These are phyloP conservation scores for Striga hermonthica DNA, from an alignment of 305 asterid genomes.

Conservation along the genomic window DNA sequence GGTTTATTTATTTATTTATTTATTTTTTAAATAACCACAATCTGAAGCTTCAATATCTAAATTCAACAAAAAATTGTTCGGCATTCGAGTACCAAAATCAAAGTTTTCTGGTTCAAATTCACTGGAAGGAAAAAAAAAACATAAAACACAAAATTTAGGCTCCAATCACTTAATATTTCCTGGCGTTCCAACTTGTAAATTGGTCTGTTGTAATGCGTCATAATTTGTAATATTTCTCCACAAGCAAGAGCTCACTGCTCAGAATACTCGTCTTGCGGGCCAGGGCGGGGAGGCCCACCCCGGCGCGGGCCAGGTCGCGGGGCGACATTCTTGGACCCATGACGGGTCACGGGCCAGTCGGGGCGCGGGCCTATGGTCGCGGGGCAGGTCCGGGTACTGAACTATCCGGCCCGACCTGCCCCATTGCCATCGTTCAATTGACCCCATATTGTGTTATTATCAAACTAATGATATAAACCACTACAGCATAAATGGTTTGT, in stretches of 20 bases:
- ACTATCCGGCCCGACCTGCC: no score
- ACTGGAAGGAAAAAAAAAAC: slow-evolving; percentile 21
- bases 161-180: slow-evolving; percentile 35
- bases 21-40: background rate
- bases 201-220: slow-evolving; percentile 95
- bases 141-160: slow-evolving; percentile 16
- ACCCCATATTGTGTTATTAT: background rate
- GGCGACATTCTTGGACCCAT: no score
- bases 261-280: slow-evolving; percentile 91
- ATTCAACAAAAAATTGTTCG: slow-evolving; percentile 19
- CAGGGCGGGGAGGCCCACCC: no score
- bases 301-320: no score
- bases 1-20: no score
- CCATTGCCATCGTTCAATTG: no score
- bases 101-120: slow-evolving; percentile 2
- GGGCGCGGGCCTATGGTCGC: no score
- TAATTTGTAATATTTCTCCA: slow-evolving; percentile 88
- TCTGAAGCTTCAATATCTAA: slow-evolving; percentile 27
- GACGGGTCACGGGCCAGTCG: no score
- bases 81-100: slow-evolving; percentile 17
- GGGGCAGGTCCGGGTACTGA: no score
- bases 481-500: background rate
- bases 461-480: background rate
- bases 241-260: slow-evolving; percentile 99
- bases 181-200: slow-evolving; percentile 67